phyloP scores from a whole-genome alignment of 371 early-diverging fungal species.

The Umbelopsis sp. region DNA sequence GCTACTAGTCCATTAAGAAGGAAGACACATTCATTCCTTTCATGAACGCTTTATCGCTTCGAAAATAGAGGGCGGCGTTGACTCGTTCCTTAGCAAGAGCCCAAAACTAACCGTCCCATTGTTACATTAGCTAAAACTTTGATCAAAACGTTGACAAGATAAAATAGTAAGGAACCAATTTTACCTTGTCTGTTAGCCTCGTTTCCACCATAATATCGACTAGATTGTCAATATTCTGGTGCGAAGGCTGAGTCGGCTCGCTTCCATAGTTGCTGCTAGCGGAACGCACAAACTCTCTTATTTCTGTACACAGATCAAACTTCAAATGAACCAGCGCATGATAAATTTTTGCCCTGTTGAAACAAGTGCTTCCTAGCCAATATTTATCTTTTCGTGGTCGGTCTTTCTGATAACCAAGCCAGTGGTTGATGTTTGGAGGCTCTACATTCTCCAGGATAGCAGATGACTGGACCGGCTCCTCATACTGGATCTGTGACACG shows the following conservation, averaged over 20 bases:
- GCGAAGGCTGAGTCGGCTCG: background rate
- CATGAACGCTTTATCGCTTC: background rate
- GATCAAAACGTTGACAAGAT: background rate
- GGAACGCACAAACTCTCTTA: background rate
- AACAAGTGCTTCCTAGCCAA: constrained; percentile 15
- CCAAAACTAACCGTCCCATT: constrained; percentile 1
- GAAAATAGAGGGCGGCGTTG: constrained; percentile 3
- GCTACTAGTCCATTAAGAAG: background rate
- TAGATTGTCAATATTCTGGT: background rate
- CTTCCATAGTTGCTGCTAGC: no score
- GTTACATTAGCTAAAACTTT: background rate
- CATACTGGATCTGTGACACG: background rate
- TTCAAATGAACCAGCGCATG: constrained; percentile 5
- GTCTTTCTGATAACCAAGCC: background rate
- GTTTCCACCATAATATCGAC: background rate
- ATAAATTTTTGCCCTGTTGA: constrained; percentile 4
- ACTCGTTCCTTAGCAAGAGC: background rate
- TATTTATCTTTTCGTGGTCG: constrained; percentile 1
- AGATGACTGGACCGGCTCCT: background rate
- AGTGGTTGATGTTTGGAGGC: background rate
- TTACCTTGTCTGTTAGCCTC: constrained; percentile 10
- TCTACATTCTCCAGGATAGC: background rate
- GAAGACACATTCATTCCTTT: background rate
- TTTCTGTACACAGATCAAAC: background rate
- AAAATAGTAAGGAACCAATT: background rate